These are phyloP conservation scores for Haematococcus sp. DNA, from an alignment of 139 green algal genomes.

Conservation along the genomic window DNA sequence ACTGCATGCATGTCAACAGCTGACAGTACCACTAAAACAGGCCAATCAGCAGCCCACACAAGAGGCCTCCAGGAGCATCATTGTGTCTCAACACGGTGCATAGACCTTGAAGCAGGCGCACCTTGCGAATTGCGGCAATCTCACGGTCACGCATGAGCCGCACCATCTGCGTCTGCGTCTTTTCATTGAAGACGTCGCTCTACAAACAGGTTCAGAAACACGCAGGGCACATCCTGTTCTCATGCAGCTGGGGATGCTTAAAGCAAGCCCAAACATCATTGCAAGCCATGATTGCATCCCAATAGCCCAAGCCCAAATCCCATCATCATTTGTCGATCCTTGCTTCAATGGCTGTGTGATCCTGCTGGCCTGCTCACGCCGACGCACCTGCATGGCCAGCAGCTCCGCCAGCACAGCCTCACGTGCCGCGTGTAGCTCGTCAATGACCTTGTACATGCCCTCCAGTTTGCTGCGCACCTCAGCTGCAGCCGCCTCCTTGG, in stretches of 20 bases:
- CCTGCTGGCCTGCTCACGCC: too few relatives aligned
- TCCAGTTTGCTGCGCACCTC: conserved; percentile 5
- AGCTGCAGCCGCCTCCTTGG: conserved; percentile 4
- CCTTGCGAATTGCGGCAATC: conserved; percentile 19
- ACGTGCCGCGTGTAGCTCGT: conserved; percentile 28
- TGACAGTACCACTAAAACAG: too few relatives aligned
- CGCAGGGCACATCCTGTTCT: too few relatives aligned
- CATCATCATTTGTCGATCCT: too few relatives aligned
- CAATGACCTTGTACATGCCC: conserved; percentile 19
- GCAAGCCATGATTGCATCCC: too few relatives aligned
- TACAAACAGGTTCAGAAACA: conserved; percentile 9
- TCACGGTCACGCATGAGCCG: conserved; percentile 39
- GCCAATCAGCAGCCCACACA: too few relatives aligned
- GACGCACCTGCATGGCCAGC: conserved; percentile 26
- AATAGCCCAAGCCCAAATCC: conserved; percentile 16
- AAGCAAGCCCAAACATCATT: not conserved
- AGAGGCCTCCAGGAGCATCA: too few relatives aligned
- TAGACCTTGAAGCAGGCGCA: not conserved
- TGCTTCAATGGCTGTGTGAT: too few relatives aligned
- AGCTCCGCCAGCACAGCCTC: conserved; percentile 35
- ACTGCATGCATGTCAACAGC: too few relatives aligned
- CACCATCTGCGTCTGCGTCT: conserved; percentile 33
- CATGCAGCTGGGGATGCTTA: too few relatives aligned
- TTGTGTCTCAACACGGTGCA: too few relatives aligned
- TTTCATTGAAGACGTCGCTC: conserved; percentile 40